Percentiles rank a stretch among this genome's conserved stretches.
Evolutionary conservation across 495 filamentous ascomycete genomes (phyloP).

Genomic region (Aspergillus mulundensis): DNA sequence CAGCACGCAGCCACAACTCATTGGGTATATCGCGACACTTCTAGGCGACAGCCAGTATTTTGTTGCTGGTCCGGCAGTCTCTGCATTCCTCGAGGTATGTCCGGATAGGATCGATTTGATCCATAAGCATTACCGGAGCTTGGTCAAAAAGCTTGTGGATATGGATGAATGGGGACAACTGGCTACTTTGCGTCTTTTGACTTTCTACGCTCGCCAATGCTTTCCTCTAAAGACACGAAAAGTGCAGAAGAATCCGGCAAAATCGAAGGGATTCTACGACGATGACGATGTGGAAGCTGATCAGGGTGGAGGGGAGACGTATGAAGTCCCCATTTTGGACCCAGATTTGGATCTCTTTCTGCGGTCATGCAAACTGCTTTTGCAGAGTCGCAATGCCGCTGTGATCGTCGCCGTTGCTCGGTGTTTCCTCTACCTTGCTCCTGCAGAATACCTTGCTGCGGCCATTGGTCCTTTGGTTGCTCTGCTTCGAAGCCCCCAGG

Average conservation of each 20-base stretch:
- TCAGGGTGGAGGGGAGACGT: constrained; percentile 43
- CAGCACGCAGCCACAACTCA: constrained; percentile 72
- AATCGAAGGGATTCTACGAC: constrained; percentile 70
- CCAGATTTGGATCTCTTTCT: constrained; percentile 81
- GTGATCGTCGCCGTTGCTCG: constrained; percentile 85
- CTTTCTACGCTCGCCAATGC: constrained; percentile 77
- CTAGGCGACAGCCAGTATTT: constrained; percentile 91
- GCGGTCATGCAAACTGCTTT: constrained; percentile 71
- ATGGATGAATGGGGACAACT: constrained; percentile 99
- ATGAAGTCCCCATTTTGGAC: constrained; percentile 62
- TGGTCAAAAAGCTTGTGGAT: constrained; percentile 88
- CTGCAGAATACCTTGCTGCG: constrained; percentile 61
- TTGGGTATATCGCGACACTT: constrained; percentile 71
- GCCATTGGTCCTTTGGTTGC: constrained; percentile 82
- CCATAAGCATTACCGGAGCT: constrained; percentile 78
- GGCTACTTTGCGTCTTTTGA: constrained; percentile 73
- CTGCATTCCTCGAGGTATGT: constrained; percentile 84
- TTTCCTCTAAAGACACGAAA: constrained; percentile 68
- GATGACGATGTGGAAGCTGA: constrained; percentile 38
- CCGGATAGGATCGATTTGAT: constrained; percentile 81
- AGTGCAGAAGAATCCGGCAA: constrained; percentile 47
- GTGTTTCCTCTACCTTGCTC: constrained; percentile 78
- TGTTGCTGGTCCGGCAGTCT: constrained; percentile 87
- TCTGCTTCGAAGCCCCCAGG: constrained; percentile 74
- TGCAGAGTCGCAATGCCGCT: constrained; percentile 88